Conservation (phyloP, 176 grass and related monocot genomes). For the Avena sativa region DNA sequence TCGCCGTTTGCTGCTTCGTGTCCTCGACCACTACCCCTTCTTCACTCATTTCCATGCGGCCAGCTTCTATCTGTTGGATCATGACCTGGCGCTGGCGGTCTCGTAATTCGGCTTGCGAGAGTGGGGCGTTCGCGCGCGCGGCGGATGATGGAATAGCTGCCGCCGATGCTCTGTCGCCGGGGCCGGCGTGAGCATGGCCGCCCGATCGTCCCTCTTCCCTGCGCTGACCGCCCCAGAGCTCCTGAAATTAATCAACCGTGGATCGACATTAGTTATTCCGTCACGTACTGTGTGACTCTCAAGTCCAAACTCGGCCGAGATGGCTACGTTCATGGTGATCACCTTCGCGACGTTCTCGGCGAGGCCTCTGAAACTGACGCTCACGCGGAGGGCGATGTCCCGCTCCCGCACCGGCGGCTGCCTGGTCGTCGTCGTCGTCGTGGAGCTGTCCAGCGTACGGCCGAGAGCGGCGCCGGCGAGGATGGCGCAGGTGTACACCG, state of each 20-base stretch:
- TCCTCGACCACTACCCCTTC: too few relatives aligned
- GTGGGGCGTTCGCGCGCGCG: background rate
- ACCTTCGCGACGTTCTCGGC: conserved; percentile 14
- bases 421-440: background rate
- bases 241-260: background rate
- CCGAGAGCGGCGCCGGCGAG: background rate
- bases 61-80: too few relatives aligned
- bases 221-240: background rate
- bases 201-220: background rate
- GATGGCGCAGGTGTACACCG: too few relatives aligned
- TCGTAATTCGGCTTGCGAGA: background rate
- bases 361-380: background rate
- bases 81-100: background rate
- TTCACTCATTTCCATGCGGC: too few relatives aligned
- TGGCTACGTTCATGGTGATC: background rate
- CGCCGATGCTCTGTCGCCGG: background rate
- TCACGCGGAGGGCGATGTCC: background rate
- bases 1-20: too few relatives aligned
- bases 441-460: background rate
- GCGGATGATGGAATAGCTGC: background rate
- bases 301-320: background rate
- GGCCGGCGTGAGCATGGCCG: background rate
- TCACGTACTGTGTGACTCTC: background rate
- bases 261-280: background rate
- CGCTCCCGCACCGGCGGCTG: background rate